Conservation (phyloP, 768 basidiomycete genomes). For the Imleria badia region DNA sequence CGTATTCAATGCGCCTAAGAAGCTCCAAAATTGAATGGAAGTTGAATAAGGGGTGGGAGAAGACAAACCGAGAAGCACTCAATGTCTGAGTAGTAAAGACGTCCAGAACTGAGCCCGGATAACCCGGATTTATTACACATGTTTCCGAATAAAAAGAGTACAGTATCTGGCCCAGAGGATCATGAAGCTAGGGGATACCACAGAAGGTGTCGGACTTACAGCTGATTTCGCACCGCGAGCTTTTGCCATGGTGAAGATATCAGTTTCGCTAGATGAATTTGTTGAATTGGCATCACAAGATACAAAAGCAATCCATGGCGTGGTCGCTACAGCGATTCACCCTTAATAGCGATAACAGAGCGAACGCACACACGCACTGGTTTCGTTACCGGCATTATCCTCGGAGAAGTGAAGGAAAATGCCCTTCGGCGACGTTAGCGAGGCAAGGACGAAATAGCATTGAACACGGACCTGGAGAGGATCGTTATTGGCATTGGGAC, state of each 20-base stretch:
- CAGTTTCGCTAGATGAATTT: slow-evolving; percentile 52
- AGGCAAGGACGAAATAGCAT: not conserved
- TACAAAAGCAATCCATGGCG: slow-evolving; percentile 91
- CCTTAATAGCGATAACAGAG: slow-evolving; percentile 10
- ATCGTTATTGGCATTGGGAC: slow-evolving; percentile 43
- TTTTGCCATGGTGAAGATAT: slow-evolving; percentile 81
- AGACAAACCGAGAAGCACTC: slow-evolving; percentile 53
- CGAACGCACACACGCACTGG: slow-evolving; percentile 48
- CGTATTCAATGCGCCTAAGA: slow-evolving; percentile 51
- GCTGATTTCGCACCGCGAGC: slow-evolving; percentile 80
- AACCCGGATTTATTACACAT: slow-evolving; percentile 74
- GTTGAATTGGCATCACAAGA: slow-evolving; percentile 81
- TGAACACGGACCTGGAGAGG: slow-evolving; percentile 50
- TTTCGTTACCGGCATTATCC: slow-evolving; percentile 43
- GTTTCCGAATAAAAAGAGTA: slow-evolving; percentile 73
- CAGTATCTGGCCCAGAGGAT: slow-evolving; percentile 51
- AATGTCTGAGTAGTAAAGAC: slow-evolving; percentile 72
- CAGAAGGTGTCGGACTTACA: slow-evolving; percentile 40
- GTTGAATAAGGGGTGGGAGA: not conserved
- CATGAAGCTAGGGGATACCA: not conserved
- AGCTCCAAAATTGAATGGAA: not conserved
- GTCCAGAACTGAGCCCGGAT: slow-evolving; percentile 68
- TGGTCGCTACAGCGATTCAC: slow-evolving; percentile 46
- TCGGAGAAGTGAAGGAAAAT: slow-evolving; percentile 85
- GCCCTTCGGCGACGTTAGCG: slow-evolving; percentile 46